Evolutionary conservation across 495 filamentous ascomycete species (phyloP).

Genomic region (Talaromyces stipitatus): DNA sequence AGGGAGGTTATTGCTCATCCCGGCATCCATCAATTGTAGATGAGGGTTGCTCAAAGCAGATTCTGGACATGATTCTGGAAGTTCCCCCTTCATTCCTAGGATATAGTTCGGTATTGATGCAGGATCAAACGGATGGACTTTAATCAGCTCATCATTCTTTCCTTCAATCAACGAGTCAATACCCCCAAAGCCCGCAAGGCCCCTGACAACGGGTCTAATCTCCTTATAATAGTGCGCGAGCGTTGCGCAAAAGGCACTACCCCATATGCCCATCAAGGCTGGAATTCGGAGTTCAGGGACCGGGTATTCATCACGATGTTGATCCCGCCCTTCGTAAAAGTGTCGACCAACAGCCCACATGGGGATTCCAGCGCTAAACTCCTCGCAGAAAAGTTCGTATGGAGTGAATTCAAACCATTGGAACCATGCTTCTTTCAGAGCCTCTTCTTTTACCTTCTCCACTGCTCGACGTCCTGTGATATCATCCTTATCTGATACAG

Average conservation of each 20-base stretch:
- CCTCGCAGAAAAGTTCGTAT: constrained; percentile 95
- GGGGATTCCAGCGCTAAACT: constrained; percentile 82
- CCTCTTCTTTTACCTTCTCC: constrained; percentile 50
- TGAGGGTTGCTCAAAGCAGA: constrained; percentile 61
- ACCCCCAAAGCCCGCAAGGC: constrained; percentile 62
- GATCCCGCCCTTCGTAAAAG: constrained; percentile 63
- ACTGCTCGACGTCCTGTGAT: constrained; percentile 23
- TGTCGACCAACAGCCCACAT: constrained; percentile 86
- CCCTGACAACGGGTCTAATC: constrained; percentile 67
- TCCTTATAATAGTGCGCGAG: constrained; percentile 94
- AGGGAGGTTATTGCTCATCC: constrained; percentile 96
- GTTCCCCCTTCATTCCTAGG: constrained; percentile 64
- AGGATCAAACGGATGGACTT: constrained; percentile 88
- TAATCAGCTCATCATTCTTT: constrained; percentile 71
- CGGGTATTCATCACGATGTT: constrained; percentile 50
- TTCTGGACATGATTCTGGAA: constrained; percentile 67
- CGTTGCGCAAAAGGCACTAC: constrained; percentile 91
- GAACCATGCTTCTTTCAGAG: constrained; percentile 78
- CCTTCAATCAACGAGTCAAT: constrained; percentile 85
- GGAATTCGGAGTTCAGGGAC: constrained; percentile 78
- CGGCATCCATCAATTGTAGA: constrained; percentile 90
- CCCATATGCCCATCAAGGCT: constrained; percentile 84
- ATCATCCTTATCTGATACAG: constrained; percentile 40
- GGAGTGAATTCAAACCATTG: constrained; percentile 98
- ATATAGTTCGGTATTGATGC: constrained; percentile 82